phyloP scores from a whole-genome alignment of 1,284 basidiomycete species.

The Uromyces viciae-fabae region DNA sequence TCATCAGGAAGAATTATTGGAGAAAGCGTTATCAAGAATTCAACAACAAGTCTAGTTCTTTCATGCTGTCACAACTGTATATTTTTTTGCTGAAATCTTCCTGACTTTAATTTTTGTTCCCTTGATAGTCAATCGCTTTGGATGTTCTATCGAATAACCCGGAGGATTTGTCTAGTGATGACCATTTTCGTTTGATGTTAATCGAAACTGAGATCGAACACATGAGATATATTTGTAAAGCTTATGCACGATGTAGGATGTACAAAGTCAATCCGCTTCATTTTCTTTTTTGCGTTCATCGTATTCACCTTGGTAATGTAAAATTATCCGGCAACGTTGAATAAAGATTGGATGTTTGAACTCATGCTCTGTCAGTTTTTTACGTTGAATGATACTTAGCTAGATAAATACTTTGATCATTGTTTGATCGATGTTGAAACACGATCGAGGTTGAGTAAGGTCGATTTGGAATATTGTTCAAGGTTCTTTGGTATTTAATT shows the following conservation, averaged over 20 bases:
- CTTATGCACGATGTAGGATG: conserved; percentile 42
- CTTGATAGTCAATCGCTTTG: conserved; percentile 25
- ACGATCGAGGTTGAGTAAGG: conserved; percentile 30
- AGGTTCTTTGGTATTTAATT: conserved; percentile 5
- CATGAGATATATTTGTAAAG: conserved; percentile 34
- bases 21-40: conserved; percentile 11
- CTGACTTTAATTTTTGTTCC: neutral
- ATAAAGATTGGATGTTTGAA: neutral
- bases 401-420: conserved; percentile 45
- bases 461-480: conserved; percentile 40
- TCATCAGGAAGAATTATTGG: conserved; percentile 35
- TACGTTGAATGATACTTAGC: neutral
- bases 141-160: conserved; percentile 20
- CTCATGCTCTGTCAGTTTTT: neutral
- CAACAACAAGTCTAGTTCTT: conserved; percentile 28
- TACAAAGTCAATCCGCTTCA: conserved; percentile 29
- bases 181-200: conserved; percentile 41
- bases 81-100: too few species aligned
- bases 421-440: conserved; percentile 36
- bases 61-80: neutral
- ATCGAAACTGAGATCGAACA: conserved; percentile 44
- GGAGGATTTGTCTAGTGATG: conserved; percentile 21
- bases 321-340: too few species aligned
- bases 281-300: neutral
- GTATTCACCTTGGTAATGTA: too few species aligned